phyloP scores from a whole-genome alignment of 2,329 filamentous ascomycete genomes.

The Dothiorella sarmentorum region DNA sequence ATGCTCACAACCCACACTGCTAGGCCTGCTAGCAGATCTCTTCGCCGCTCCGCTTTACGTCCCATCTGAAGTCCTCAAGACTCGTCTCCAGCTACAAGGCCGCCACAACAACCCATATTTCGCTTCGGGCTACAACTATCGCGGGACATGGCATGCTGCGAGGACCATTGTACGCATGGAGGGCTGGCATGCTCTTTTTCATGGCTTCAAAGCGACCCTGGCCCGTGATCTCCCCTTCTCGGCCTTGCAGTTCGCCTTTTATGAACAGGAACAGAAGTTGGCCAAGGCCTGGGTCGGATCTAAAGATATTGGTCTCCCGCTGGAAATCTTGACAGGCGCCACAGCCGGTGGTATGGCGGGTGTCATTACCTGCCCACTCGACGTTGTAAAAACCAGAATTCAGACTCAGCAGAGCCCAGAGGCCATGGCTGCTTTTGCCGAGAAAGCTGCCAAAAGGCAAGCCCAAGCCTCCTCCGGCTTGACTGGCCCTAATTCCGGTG shows the following conservation, averaged over 20 bases:
- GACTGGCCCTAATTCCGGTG: background rate
- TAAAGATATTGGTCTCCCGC: conserved; percentile 75
- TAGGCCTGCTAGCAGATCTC: conserved; percentile 88
- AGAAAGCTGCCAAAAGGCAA: background rate
- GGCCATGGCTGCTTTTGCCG: background rate
- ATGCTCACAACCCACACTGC: background rate
- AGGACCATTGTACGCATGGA: conserved; percentile 80
- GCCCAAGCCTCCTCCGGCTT: background rate
- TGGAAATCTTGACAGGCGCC: conserved; percentile 87
- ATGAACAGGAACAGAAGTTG: conserved; percentile 85
- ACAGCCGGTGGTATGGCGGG: conserved; percentile 89
- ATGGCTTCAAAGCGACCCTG: conserved; percentile 95
- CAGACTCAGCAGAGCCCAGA: conserved; percentile 79
- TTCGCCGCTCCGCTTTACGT: conserved; percentile 93
- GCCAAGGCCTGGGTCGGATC: conserved; percentile 75
- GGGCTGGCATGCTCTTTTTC: conserved; percentile 81
- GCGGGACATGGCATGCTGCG: conserved; percentile 76
- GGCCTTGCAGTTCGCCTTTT: conserved; percentile 95
- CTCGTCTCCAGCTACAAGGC: conserved; percentile 90
- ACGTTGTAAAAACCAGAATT: conserved; percentile 94
- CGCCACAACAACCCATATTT: conserved; percentile 94
- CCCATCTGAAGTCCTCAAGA: conserved; percentile 95
- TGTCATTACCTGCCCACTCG: conserved; percentile 89
- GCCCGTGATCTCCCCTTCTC: conserved; percentile 95
- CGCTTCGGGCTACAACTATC: conserved; percentile 93